phyloP scores from a whole-genome alignment of 164 flowering plant genomes.

The Brasenia schreberi region DNA sequence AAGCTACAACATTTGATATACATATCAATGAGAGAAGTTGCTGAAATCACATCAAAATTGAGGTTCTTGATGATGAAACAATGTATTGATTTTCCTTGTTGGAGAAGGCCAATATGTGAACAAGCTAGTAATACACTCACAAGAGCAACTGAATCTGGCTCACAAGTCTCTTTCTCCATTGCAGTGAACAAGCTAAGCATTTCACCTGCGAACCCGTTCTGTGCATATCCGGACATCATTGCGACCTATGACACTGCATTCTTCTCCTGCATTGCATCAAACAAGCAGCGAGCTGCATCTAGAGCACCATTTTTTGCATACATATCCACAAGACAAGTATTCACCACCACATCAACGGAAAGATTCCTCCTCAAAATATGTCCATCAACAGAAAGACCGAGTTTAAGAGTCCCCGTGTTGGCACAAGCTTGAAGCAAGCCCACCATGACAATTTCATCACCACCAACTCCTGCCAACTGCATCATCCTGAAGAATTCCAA shows the following conservation, averaged over 20 bases:
- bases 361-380: slow-evolving; percentile 12
- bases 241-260: slow-evolving; percentile 22
- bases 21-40: slow-evolving; percentile 23
- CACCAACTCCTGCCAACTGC: slow-evolving; percentile 11
- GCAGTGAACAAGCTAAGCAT: slow-evolving; percentile 13
- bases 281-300: slow-evolving; percentile 12
- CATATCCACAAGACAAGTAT: slow-evolving; percentile 21
- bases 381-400: slow-evolving; percentile 18
- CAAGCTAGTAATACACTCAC: slow-evolving; percentile 18
- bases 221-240: slow-evolving; percentile 21
- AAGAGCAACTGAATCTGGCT: slow-evolving; percentile 14
- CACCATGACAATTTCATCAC: slow-evolving; percentile 16
- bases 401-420: slow-evolving; percentile 9
- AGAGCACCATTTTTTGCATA: slow-evolving; percentile 18
- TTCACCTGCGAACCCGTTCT: slow-evolving; percentile 19
- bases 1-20: slow-evolving; percentile 22
- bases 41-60: slow-evolving; percentile 12
- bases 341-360: slow-evolving; percentile 14
- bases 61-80: slow-evolving; percentile 13
- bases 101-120: slow-evolving; percentile 13
- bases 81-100: slow-evolving; percentile 19
- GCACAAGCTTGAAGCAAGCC: slow-evolving; percentile 16
- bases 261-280: slow-evolving; percentile 10
- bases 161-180: slow-evolving; percentile 14
- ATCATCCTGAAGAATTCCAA: slow-evolving; percentile 10